Evolutionary conservation across 768 basidiomycete genomes (phyloP).

Genomic region (Leccinum obscurum): DNA sequence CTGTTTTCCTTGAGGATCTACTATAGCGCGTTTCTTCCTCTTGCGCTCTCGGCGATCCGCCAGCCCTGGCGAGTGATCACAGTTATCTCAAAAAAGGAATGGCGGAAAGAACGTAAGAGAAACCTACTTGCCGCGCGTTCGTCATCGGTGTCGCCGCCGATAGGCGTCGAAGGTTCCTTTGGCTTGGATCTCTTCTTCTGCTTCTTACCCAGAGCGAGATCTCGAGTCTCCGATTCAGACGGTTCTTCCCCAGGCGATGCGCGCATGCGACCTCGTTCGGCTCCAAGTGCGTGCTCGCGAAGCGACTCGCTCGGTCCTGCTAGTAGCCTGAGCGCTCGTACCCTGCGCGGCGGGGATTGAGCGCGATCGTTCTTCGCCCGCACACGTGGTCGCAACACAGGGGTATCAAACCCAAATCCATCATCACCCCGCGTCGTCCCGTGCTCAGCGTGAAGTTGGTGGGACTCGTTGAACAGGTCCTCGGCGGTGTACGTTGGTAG

Average conservation of each 20-base stretch:
- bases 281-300: neutral
- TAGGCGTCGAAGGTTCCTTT: constrained; percentile 15
- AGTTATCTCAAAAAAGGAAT: neutral
- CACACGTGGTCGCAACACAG: constrained; percentile 52
- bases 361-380: constrained; percentile 15
- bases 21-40: constrained; percentile 55
- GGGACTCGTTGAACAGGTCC: constrained; percentile 26
- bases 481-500: constrained; percentile 45
- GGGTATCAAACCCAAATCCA: constrained; percentile 51
- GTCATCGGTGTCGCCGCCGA: constrained; percentile 30
- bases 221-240: constrained; percentile 1
- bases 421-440: constrained; percentile 11
- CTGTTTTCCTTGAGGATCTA: constrained; percentile 30
- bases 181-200: constrained; percentile 29
- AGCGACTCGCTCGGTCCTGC: neutral
- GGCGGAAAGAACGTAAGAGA: neutral
- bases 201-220: constrained; percentile 8
- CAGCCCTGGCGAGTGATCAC: constrained; percentile 45
- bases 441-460: constrained; percentile 13
- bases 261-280: neutral
- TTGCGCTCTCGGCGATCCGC: constrained; percentile 66
- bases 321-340: neutral
- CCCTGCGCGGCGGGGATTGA: constrained; percentile 1
- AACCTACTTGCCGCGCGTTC: constrained; percentile 41
- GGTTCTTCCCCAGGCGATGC: neutral